These are phyloP conservation scores for Saturnispora dispora DNA, from an alignment of 805 yeast genomes.

Conservation along the genomic window DNA sequence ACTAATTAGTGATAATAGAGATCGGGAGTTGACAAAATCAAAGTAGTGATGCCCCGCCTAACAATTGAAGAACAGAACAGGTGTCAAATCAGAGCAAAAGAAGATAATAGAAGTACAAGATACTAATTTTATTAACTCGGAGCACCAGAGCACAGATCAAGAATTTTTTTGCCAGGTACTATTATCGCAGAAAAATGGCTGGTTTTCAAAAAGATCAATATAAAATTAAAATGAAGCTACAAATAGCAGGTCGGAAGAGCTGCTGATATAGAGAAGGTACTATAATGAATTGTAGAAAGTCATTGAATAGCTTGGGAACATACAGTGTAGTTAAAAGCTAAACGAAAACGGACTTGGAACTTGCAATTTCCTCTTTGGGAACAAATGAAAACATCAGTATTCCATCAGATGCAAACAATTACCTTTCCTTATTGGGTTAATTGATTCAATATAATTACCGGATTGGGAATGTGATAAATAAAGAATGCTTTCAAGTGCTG, in stretches of 20 bases:
- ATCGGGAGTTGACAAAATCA: neutral
- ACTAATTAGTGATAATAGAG: neutral
- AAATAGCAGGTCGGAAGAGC: neutral
- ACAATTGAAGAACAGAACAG: neutral
- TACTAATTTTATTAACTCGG: neutral
- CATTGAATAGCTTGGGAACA: neutral
- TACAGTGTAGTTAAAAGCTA: neutral
- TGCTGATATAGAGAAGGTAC: neutral
- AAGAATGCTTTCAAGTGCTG: neutral
- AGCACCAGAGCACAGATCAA: conserved; percentile 1
- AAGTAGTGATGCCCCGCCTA: neutral
- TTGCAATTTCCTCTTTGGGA: conserved; percentile 1
- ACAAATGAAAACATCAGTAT: neutral
- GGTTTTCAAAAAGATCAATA: neutral
- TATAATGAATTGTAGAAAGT: neutral
- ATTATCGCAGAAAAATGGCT: neutral
- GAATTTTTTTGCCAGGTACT: neutral
- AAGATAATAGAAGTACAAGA: neutral
- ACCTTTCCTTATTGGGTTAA: neutral
- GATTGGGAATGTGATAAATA: neutral
- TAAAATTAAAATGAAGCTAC: neutral
- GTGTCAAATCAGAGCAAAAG: neutral
- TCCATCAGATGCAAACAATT: neutral
- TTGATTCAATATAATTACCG: neutral
- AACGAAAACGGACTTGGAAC: neutral